These are phyloP conservation scores for Syncephalastrum contaminatum DNA, from an alignment of 371 early-diverging fungal species.

Conservation along the genomic window DNA sequence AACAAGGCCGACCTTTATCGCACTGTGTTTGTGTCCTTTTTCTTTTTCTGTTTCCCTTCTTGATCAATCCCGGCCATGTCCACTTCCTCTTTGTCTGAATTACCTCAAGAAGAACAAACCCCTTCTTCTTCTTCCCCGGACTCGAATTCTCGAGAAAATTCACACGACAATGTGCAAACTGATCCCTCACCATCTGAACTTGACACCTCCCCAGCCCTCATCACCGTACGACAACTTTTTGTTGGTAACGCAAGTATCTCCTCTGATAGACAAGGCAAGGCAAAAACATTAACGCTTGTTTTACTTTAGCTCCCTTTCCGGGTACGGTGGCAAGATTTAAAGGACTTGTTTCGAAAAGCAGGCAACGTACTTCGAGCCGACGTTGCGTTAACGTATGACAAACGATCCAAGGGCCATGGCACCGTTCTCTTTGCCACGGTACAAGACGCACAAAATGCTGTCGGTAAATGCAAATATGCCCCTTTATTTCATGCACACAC, in stretches of 20 bases:
- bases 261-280: background rate
- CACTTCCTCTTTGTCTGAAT: too few species aligned
- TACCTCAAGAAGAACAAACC: too few species aligned
- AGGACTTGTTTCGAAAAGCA: conserved; percentile 78
- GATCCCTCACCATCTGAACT: too few species aligned
- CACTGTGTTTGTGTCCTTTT: too few species aligned
- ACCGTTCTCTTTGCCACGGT: conserved; percentile 70
- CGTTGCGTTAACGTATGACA: conserved; percentile 65
- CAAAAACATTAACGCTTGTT: background rate
- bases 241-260: conserved; percentile 22
- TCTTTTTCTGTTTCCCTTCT: too few species aligned
- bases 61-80: too few species aligned
- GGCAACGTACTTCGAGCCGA: conserved; percentile 76
- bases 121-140: too few species aligned
- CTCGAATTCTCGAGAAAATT: too few species aligned
- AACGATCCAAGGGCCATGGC: conserved; percentile 73
- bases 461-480: conserved; percentile 37
- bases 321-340: conserved; percentile 81
- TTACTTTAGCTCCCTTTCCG: conserved; percentile 65
- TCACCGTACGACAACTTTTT: conserved; percentile 21
- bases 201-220: too few species aligned
- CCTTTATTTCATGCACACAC: conserved; percentile 5
- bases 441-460: conserved; percentile 70
- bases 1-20: too few species aligned
- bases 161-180: too few species aligned